phyloP scores from a whole-genome alignment of 768 basidiomycete genomes.

The Daedalea quercina region DNA sequence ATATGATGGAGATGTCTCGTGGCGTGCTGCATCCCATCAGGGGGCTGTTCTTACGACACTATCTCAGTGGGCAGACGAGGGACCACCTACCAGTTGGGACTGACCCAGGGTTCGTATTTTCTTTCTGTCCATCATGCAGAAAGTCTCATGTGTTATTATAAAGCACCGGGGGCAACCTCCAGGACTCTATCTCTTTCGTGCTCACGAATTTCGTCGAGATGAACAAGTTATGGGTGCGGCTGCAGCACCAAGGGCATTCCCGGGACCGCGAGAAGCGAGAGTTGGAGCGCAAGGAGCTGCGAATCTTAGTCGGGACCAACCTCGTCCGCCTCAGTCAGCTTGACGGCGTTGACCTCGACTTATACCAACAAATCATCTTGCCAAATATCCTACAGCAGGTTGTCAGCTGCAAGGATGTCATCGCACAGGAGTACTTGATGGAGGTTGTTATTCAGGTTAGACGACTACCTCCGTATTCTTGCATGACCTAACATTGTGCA shows the following conservation, averaged over 20 bases:
- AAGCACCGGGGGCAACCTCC: conserved; percentile 82
- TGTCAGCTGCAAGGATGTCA: conserved; percentile 96
- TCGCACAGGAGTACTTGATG: conserved; percentile 99
- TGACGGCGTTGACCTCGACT: conserved; percentile 91
- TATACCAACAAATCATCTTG: conserved; percentile 82
- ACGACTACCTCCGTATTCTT: neutral
- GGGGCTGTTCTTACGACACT: conserved; percentile 92
- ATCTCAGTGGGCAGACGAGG: conserved; percentile 93
- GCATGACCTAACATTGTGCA: conserved; percentile 20
- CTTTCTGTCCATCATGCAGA: neutral
- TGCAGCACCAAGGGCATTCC: conserved; percentile 97
- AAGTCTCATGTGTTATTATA: neutral
- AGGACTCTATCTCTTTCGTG: conserved; percentile 94
- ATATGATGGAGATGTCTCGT: conserved; percentile 99
- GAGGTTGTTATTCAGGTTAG: conserved; percentile 96
- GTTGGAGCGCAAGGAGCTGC: conserved; percentile 88
- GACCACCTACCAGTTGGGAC: conserved; percentile 89
- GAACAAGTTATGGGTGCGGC: conserved; percentile 99
- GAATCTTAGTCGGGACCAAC: conserved; percentile 96
- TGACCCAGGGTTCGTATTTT: conserved; percentile 62
- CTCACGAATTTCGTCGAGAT: conserved; percentile 99
- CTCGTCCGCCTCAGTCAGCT: conserved; percentile 92
- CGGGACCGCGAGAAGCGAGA: conserved; percentile 97
- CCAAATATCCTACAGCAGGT: conserved; percentile 95
- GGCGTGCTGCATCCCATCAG: conserved; percentile 97